phyloP scores from a whole-genome alignment of 225 moss, liverwort and hornwort species.

The Physcomitrium patens region DNA sequence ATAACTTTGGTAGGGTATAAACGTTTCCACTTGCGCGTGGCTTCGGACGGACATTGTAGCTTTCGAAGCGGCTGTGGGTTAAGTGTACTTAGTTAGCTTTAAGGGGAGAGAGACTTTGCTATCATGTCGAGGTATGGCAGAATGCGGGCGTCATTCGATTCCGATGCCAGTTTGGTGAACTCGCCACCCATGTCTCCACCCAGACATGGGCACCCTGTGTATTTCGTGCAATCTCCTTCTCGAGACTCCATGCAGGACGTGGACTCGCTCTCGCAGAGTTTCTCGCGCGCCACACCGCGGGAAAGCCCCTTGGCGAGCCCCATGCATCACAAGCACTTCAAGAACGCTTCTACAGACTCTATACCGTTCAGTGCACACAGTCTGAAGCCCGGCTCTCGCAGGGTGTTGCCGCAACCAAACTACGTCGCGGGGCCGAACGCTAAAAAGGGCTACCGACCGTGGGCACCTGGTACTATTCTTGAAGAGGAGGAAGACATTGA shows the following conservation, averaged over 20 bases:
- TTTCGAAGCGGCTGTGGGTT: not conserved
- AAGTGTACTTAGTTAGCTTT: not conserved
- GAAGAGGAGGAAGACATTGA: slow-evolving; percentile 65
- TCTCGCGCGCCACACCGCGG: slow-evolving; percentile 66
- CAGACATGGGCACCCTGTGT: slow-evolving; percentile 68
- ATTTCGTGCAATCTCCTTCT: slow-evolving; percentile 87
- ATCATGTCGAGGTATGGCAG: slow-evolving; percentile 56
- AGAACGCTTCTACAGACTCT: slow-evolving; percentile 54
- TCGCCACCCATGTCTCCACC: slow-evolving; percentile 62
- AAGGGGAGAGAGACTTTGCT: not conserved
- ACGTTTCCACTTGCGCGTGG: no score
- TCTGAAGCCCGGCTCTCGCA: slow-evolving; percentile 72
- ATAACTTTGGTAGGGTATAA: not conserved
- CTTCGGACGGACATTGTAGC: slow-evolving; percentile 2
- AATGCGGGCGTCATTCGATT: slow-evolving; percentile 69
- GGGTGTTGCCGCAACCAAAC: slow-evolving; percentile 73
- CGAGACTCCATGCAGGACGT: slow-evolving; percentile 78
- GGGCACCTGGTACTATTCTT: slow-evolving; percentile 62
- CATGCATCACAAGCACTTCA: slow-evolving; percentile 64
- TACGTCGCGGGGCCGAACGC: slow-evolving; percentile 22
- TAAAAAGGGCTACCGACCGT: slow-evolving; percentile 47
- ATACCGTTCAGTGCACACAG: slow-evolving; percentile 43
- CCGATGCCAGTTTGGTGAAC: slow-evolving; percentile 48
- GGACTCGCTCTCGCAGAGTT: slow-evolving; percentile 75
- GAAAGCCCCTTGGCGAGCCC: slow-evolving; percentile 76